A percentile compares a stretch with the other conserved stretches of the same genome.
Evolutionary conservation across 83 land plant genomes (phyloP).

Genomic region (Picea abies): DNA sequence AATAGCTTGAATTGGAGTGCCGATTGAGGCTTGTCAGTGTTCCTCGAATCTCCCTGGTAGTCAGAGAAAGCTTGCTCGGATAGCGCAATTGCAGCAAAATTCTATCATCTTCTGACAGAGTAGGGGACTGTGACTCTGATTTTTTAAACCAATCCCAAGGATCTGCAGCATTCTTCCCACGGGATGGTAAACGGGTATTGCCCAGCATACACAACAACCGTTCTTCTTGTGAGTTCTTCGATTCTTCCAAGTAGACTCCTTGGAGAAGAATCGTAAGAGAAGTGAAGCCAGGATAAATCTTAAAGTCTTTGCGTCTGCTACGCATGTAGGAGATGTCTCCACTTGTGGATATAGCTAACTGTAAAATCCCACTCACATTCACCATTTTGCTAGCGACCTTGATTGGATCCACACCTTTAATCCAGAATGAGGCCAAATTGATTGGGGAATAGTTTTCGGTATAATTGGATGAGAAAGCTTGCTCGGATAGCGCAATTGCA

Average conservation of each 20-base stretch:
- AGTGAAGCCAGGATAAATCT: conserved; percentile 25
- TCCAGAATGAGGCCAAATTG: neutral
- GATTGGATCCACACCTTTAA: conserved; percentile 13
- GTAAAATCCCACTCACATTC: conserved; percentile 14
- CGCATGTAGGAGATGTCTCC: neutral
- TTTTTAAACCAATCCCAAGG: too few species aligned
- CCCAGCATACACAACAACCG: conserved; percentile 31
- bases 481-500: too few species aligned
- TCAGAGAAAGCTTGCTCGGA: too few species aligned
- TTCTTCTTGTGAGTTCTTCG: conserved; percentile 13
- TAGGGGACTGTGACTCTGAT: too few species aligned
- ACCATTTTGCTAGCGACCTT: conserved; percentile 18
- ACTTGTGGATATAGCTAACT: conserved; percentile 11
- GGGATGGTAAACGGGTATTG: too few species aligned
- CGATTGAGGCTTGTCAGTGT: too few species aligned
- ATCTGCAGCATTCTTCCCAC: too few species aligned
- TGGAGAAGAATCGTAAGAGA: conserved; percentile 22
- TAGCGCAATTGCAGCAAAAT: too few species aligned
- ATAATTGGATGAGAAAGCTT: too few species aligned
- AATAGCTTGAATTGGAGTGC: too few species aligned
- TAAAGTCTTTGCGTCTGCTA: neutral
- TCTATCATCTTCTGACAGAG: too few species aligned
- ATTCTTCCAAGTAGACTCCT: conserved; percentile 38
- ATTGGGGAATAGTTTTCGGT: neutral
- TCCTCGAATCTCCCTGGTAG: too few species aligned